phyloP scores from a whole-genome alignment of 2,329 filamentous ascomycete species.

The Fusarium continuum region DNA sequence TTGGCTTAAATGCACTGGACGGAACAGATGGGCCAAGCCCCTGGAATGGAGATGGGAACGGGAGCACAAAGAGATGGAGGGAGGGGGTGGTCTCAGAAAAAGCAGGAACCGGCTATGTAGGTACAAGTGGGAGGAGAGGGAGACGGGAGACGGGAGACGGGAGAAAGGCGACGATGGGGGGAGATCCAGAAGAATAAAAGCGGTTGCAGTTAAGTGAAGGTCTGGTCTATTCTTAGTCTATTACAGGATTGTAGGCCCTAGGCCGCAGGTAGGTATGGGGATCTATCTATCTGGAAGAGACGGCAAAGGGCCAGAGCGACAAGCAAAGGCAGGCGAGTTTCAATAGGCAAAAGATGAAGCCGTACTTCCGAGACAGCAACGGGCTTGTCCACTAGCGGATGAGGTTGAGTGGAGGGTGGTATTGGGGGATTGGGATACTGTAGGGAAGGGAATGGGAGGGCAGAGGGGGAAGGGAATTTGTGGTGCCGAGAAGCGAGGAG shows the following conservation, averaged over 20 bases:
- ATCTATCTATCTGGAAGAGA: constrained; percentile 27
- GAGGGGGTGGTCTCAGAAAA: constrained; percentile 1
- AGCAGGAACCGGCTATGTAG: constrained; percentile 11
- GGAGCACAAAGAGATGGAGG: neutral
- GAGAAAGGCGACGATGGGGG: neutral
- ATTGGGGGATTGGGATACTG: constrained; percentile 4
- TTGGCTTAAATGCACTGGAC: constrained; percentile 3
- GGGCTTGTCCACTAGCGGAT: constrained; percentile 31
- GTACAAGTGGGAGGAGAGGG: neutral
- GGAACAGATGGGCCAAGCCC: neutral
- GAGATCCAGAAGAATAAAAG: neutral
- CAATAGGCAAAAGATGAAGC: constrained; percentile 34
- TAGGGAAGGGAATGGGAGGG: no score
- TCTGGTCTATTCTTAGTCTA: constrained; percentile 14
- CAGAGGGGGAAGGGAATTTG: constrained; percentile 13
- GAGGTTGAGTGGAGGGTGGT: constrained; percentile 16
- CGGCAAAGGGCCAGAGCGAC: constrained; percentile 5
- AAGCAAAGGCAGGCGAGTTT: constrained; percentile 2
- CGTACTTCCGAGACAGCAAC: constrained; percentile 44
- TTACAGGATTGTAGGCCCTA: no score
- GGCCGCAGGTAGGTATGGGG: neutral
- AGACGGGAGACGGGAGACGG: no score
- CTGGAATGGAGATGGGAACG: neutral
- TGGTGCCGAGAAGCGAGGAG: constrained; percentile 32
- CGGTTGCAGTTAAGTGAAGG: neutral